These are phyloP conservation scores for Termitomyces eurrhizus DNA, from an alignment of 768 basidiomycete species.

Conservation along the genomic window DNA sequence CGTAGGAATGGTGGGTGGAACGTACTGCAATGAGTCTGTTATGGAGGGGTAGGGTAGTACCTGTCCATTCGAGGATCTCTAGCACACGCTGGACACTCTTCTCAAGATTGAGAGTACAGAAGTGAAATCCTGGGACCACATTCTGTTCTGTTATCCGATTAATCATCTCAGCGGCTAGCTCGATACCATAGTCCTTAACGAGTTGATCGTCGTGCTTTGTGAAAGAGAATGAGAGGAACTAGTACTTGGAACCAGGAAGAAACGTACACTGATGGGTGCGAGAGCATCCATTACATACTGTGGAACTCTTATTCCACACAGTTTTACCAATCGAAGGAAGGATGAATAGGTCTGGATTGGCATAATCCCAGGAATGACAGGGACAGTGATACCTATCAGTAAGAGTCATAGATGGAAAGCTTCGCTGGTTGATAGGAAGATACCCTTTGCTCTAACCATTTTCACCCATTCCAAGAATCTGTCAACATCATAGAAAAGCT, in stretches of 20 bases:
- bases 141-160: slow-evolving; percentile 50
- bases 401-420: background rate
- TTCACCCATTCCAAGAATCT: slow-evolving; percentile 77
- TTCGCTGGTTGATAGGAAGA: slow-evolving; percentile 14
- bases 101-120: slow-evolving; percentile 96
- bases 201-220: slow-evolving; percentile 85
- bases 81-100: slow-evolving; percentile 88
- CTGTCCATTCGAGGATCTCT: slow-evolving; percentile 74
- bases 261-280: slow-evolving; percentile 69
- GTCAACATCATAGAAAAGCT: slow-evolving; percentile 95
- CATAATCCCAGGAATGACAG: slow-evolving; percentile 95
- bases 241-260: background rate
- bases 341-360: slow-evolving; percentile 96
- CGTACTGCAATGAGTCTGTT: slow-evolving; percentile 70
- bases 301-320: slow-evolving; percentile 82
- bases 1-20: background rate
- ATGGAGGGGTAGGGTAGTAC: slow-evolving; percentile 33
- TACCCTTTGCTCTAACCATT: slow-evolving; percentile 71
- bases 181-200: slow-evolving; percentile 93
- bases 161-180: slow-evolving; percentile 81
- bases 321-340: slow-evolving; percentile 85
- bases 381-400: slow-evolving; percentile 75
- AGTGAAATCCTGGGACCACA: slow-evolving; percentile 74
- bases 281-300: slow-evolving; percentile 58
- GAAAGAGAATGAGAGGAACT: background rate